Conservation (phyloP, 768 basidiomycete species). For the Daedaleopsis nitida region DNA sequence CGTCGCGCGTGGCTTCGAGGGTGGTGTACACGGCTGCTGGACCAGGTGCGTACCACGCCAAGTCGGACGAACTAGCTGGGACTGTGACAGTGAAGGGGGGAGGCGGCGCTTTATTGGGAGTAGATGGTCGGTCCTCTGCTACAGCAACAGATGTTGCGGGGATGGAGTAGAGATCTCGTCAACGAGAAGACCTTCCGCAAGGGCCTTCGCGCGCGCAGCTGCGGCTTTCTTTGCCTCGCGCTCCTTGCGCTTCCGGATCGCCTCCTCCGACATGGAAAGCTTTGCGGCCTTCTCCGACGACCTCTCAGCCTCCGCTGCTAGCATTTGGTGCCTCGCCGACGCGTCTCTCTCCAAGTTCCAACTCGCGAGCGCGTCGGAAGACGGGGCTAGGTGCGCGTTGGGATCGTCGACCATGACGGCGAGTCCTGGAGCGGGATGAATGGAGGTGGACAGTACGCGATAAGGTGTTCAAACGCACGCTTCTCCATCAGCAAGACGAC, state of each 20-base stretch:
- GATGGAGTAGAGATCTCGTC: neutral
- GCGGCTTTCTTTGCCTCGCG: conserved; percentile 53
- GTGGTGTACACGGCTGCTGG: conserved; percentile 49
- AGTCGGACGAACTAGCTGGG: conserved; percentile 59
- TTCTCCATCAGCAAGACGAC: conserved; percentile 84
- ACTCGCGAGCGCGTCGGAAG: conserved; percentile 43
- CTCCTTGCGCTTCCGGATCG: conserved; percentile 70
- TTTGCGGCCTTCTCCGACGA: conserved; percentile 43
- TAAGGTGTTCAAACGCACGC: conserved; percentile 47
- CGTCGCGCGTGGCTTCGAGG: conserved; percentile 59
- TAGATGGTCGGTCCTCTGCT: conserved; percentile 15
- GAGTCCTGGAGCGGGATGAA: conserved; percentile 49
- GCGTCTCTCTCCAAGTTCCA: conserved; percentile 58
- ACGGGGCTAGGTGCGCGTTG: conserved; percentile 54
- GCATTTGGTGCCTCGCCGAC: conserved; percentile 49
- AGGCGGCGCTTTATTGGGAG: conserved; percentile 14
- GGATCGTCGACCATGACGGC: conserved; percentile 79
- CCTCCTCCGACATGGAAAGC: conserved; percentile 46
- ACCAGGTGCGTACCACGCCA: conserved; percentile 68
- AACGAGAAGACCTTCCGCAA: conserved; percentile 21
- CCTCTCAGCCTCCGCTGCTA: conserved; percentile 49
- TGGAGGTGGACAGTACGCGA: neutral
- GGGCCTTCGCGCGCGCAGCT: conserved; percentile 23
- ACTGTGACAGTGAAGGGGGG: conserved; percentile 59
- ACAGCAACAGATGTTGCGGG: neutral